Evolutionary conservation across 352 stramenopile species (phyloP), one percentile per base, ranked within the genome.

Genomic region (Globisporangium parvum): DNA sequence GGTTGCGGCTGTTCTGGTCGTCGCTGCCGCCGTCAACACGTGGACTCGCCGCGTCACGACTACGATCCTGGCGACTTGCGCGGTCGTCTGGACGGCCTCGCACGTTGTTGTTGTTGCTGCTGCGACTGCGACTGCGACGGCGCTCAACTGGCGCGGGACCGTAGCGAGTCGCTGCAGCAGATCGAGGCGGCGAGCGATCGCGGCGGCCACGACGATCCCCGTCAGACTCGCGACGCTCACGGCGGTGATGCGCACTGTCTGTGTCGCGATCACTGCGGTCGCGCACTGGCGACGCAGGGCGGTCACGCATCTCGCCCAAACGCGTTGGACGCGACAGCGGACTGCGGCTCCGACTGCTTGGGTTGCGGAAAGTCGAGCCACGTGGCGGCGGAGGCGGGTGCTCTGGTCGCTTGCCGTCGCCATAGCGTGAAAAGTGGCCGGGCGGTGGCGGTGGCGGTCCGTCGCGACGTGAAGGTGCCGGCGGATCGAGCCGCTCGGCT

Each of bases 181-280:
- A 66, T 53, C 3, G 57, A 11, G 63, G 60, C 12, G 71, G 66
- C 10, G 69, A 77, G 39, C 64, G 51, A 44, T 28, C 52, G 28
- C 45, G 51, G 35, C 46, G 50, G 15, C 53, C 57, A 31, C 21
- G 14, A 24, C 50, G 46, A 20, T 26, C 51, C 44, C 10, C 45
- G 20, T 58, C 44, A n/a, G n/a, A 55, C 15, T 28, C 52, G 28
- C 45, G 51, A 35, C 50, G 50, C 9, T 63, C 57, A 20, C 15
- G 51, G 20, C 6, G 42, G 24, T 17, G 10, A 15, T 10, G 10
- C 1, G 31, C 31, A 8, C 8, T 37, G 8, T 37, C 31, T 37
- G 31, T 17, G 46, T 39, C 47, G 14, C 23, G 47, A 5, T 10
- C 15, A 23, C 8, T 51, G 47, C 5, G 35, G 26, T 40, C 40